Base-by-base conservation (phyloP, 1,284 basidiomycete genomes). In the Malassezia dermatis region DNA sequence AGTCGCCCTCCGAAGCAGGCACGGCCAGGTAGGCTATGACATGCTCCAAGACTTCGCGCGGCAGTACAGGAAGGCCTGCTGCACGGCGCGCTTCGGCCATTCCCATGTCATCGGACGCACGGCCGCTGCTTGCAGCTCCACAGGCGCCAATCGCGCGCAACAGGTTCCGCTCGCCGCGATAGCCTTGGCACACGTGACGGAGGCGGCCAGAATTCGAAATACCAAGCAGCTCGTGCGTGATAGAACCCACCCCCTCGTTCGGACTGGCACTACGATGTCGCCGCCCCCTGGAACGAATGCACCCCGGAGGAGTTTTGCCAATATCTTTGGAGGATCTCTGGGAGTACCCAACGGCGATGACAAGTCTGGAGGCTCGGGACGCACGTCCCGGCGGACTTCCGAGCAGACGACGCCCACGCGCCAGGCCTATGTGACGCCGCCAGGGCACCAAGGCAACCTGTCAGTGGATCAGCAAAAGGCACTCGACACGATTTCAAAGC, bases 391-490 rank as follows among this genome's bases (percentile, higher is more conserved):
- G 21, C 28, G 30, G 15, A 39, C 21, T 39, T 39, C 37, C 11
- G 19, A 21, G 4, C n/a, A 4, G 11, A 8, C 3, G 5, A 6
- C 17, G 37, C 11, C 37, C 10, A 19, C 37, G 4, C 37, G 6
- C 10, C 37, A 39, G 37, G 8, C 17, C 37, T 21, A 21, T 21
- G 37, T 15, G 11, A 39, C 37, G 11, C 37, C 59, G 10, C 62
- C 61, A 0, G 71, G 71, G 3, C 71, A 73, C 41, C 57, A 64
- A 0, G 71, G 70, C 21, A 73, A 71, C 51, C 52, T 72, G 24
- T 58, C 59, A 1, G 28, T 54, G 0, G 30, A 56, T 1, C 71
- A 73, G 49, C 24, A 56, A 10, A 40, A 61, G n/a, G 64, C 64
- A 1, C 58, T 71, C 2, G 56, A 61, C 19, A 51, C 57, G 12